Base-by-base conservation (phyloP, 106 monocot genomes). In the Apostasia ramifera region DNA sequence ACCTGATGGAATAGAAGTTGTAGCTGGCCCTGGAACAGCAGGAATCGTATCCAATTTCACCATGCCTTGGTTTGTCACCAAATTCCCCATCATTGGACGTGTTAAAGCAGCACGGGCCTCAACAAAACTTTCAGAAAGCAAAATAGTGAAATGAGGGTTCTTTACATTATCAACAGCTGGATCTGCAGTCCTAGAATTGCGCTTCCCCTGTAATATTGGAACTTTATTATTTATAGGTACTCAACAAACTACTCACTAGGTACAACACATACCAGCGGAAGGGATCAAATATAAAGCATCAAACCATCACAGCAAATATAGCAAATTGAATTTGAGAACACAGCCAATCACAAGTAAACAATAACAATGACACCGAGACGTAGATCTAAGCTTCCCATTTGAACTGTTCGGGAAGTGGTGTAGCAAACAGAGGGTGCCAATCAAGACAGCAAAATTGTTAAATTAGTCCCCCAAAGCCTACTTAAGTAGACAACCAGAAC, bases 81-180 rank as follows among this genome's bases (percentile, higher is more conserved):
- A 59, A 47, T 55, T 82, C 57, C 67, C 76, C 47, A 75, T 71
- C 56, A 81, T 47, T 44, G 93, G 82, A 11, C 75, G 87, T 53
- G 67, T 93, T 55, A 93, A 69, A 79, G 93, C 82, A 78, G 77
- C 60, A 49, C 90, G 82, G 15, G 85, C 93, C 70, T 98, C 98
- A 66, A 88, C 66, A 73, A 98, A 98, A 83, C 70, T 90, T 47
- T 98, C 98, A 40, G 98, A 93, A 1, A 90, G 55, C 66, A 98
- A 73, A 66, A 98, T 83, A 71, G 93, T 85, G 63, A 78, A 86
- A 12, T 92, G 85, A 66, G 87, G 70, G 53, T 85, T 87, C 78
- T 85, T 98, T 44, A 63, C 61, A 76, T 83, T 68, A 80, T 98
- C 93, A 62, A 81, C 64, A 53, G 74, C 55, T 62, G 83, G 81